Evolutionary conservation across 495 filamentous ascomycete species (phyloP).

Genomic region (Penicillium salamii): DNA sequence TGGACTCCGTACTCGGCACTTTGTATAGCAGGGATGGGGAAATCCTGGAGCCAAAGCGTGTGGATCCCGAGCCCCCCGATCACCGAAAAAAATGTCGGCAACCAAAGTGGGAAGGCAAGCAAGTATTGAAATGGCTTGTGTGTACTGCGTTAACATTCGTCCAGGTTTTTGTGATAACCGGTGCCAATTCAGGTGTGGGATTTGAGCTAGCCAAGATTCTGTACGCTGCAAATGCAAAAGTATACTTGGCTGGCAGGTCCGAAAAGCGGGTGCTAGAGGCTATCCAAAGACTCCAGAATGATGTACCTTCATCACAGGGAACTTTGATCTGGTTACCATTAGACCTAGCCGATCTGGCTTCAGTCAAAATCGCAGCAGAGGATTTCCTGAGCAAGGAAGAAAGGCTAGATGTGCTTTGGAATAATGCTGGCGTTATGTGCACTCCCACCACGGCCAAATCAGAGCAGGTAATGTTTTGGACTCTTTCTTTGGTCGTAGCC

Average conservation of each 20-base stretch:
- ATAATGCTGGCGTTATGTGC: conserved; percentile 51
- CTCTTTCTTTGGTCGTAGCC: too few relatives aligned
- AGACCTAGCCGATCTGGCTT: conserved; percentile 42
- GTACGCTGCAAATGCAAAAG: conserved; percentile 31
- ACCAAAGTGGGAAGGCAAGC: background rate
- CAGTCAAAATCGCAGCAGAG: conserved; percentile 40
- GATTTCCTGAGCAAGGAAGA: conserved; percentile 39
- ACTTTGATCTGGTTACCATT: conserved; percentile 39
- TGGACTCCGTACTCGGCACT: too few relatives aligned
- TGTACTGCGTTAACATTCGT: background rate
- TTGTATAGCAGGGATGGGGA: background rate
- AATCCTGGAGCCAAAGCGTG: background rate
- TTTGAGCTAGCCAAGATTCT: conserved; percentile 41
- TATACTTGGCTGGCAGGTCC: conserved; percentile 41
- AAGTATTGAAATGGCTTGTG: background rate
- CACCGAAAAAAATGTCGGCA: background rate
- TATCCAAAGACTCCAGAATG: conserved; percentile 27
- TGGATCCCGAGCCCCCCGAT: background rate
- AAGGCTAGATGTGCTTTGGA: conserved; percentile 45
- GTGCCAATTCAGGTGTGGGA: conserved; percentile 40
- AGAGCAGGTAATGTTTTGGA: conserved; percentile 8
- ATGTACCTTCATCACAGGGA: conserved; percentile 22
- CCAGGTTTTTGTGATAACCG: conserved; percentile 45
- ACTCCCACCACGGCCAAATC: conserved; percentile 34
- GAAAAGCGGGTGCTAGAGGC: conserved; percentile 24